A percentile compares a stretch with the other conserved stretches of the same genome.
phyloP scores from a whole-genome alignment of 176 grass and related monocot species.

The Echinochloa phyllopogon region DNA sequence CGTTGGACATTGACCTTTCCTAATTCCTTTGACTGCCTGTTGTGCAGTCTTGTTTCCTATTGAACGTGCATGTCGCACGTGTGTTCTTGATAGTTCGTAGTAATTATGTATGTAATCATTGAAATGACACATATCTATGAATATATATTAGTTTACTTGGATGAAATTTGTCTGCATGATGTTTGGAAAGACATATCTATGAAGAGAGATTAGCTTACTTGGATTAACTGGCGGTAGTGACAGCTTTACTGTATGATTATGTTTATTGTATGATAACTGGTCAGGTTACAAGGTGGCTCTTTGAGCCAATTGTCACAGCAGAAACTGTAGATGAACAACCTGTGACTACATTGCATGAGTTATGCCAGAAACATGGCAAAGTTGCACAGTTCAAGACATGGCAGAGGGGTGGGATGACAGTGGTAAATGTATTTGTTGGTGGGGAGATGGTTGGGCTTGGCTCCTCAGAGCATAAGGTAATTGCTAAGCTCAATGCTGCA shows the following conservation, averaged over 20 bases:
- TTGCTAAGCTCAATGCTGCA: constrained; percentile 81
- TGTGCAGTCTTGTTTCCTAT: too few species aligned
- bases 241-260: constrained; percentile 15
- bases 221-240: background rate
- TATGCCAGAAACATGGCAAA: constrained; percentile 80
- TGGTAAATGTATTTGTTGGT: constrained; percentile 66
- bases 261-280: constrained; percentile 8
- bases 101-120: constrained; percentile 10
- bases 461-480: constrained; percentile 70
- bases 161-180: constrained; percentile 4
- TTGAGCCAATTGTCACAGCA: constrained; percentile 78
- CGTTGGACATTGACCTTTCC: too few species aligned
- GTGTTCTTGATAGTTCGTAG: too few species aligned
- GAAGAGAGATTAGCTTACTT: background rate
- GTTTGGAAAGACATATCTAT: constrained; percentile 2
- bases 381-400: constrained; percentile 55
- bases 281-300: constrained; percentile 62
- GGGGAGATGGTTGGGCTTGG: constrained; percentile 63
- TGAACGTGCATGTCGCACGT: too few species aligned
- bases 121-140: background rate
- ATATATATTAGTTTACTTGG: background rate
- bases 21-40: too few species aligned
- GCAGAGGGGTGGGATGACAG: constrained; percentile 55
- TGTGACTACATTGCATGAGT: constrained; percentile 60
- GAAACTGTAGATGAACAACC: constrained; percentile 86